These are phyloP conservation scores for Euphorbia peplus DNA, from an alignment of 345 rosid species.

Conservation along the genomic window DNA sequence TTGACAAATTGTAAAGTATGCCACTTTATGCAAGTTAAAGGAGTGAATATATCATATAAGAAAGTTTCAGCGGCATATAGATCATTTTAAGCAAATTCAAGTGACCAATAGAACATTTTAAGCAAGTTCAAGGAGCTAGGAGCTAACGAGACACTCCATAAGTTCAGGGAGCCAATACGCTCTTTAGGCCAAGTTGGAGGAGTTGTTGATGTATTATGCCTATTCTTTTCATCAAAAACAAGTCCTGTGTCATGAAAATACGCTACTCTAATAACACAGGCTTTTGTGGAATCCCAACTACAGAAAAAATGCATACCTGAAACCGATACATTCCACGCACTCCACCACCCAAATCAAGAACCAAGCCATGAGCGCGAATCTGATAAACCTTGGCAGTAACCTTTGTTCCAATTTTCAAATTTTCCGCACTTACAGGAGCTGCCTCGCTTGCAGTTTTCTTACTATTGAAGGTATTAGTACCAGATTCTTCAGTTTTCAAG, in stretches of 20 bases:
- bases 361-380: slow-evolving; percentile 70
- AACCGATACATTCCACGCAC: slow-evolving; percentile 86
- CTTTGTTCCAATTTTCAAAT: slow-evolving; percentile 66
- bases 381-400: slow-evolving; percentile 57
- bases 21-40: too few relatives aligned
- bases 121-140: too few relatives aligned
- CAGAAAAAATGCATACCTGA: slow-evolving; percentile 42
- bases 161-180: too few relatives aligned
- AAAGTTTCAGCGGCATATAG: too few relatives aligned
- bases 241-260: background rate
- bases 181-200: too few relatives aligned
- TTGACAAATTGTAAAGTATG: too few relatives aligned
- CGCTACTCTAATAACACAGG: background rate
- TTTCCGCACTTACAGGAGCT: slow-evolving; percentile 35
- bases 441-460: slow-evolving; percentile 21
- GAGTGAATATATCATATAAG: too few relatives aligned
- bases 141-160: too few relatives aligned
- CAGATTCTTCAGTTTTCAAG: slow-evolving; percentile 15
- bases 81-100: too few relatives aligned
- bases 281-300: background rate
- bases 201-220: background rate
- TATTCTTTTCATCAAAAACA: background rate
- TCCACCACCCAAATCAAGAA: slow-evolving; percentile 89
- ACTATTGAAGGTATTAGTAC: slow-evolving; percentile 15
- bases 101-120: too few relatives aligned